Base-by-base conservation (phyloP, 148 eudicot genomes). In the Nyssa sinensis region DNA sequence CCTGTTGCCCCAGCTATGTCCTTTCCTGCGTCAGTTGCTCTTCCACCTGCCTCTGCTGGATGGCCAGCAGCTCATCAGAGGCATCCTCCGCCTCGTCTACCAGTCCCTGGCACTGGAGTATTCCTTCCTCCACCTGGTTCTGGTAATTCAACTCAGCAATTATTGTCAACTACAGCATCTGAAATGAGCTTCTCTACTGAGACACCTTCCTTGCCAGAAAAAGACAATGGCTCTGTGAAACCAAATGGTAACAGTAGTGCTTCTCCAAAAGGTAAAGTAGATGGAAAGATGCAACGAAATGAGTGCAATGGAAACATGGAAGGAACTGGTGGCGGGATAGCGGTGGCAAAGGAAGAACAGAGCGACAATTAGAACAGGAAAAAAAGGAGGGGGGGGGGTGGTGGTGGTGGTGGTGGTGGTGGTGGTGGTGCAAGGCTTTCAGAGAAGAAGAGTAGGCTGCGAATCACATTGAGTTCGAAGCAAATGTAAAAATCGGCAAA, bases 91-190 rank as follows among this genome's bases (percentile, higher is more conserved):
- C 88, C 90, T 28, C 83, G 85, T 49, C 64, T 84, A 70, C 89
- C 82, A 13, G 69, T 84, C 34, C 89, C 87, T 16, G 93, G 93
- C 75, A 89, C 93, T 1, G 93, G 93, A 63, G 93, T 89, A 70
- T 89, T 89, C 74, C 82, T 89, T 68, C 90, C 90, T 13, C 83
- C 91, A 62, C 81, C 83, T 58, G 84, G 88, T 41, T 85, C 88
- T 5, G 77, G 78, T 57, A 84, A 74, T 53, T 23, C 75, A 32
- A 55, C 77, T 33, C 81, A 72, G 23, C 64, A 66, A 17, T 23
- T 61, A 27, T 34, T 72, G 29, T 14, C 67, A 49, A 44, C 55
- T 5, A 32, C 10, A 7, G 49, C 71, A 59, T 27, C 76, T 33
- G 82, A 77, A 23, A 53, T 63, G 59, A 71, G 44, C 73, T 62